Evolutionary conservation across 1,284 basidiomycete genomes (phyloP).

Genomic region (Agroathelia rolfsii): DNA sequence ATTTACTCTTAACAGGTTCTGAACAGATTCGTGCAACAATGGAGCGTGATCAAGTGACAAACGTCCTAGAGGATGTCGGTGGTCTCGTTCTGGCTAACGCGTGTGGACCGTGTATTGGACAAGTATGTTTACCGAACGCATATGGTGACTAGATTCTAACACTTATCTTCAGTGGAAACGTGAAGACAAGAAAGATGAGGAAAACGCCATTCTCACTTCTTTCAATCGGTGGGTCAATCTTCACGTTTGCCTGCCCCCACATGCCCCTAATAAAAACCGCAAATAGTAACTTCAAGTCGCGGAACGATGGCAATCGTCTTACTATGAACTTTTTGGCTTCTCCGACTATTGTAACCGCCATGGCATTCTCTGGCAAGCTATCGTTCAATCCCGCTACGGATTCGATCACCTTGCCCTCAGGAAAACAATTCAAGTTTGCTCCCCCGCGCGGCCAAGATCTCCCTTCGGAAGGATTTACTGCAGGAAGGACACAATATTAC

Average conservation of each 20-base stretch:
- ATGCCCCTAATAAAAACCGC: background rate
- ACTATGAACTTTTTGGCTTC: conserved; percentile 99
- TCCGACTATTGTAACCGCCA: conserved; percentile 95
- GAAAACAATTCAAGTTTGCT: conserved; percentile 96
- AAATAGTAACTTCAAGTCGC: conserved; percentile 99
- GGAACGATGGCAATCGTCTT: conserved; percentile 98
- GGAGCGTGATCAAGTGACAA: conserved; percentile 90
- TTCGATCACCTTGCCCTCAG: conserved; percentile 80
- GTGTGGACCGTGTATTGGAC: conserved; percentile 97
- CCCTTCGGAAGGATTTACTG: conserved; percentile 84
- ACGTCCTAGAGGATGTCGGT: conserved; percentile 78
- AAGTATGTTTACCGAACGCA: no score
- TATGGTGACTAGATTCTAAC: no score
- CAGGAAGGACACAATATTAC: conserved; percentile 73
- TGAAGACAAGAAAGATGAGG: conserved; percentile 94
- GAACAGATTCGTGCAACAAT: conserved; percentile 99
- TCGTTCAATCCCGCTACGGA: conserved; percentile 97
- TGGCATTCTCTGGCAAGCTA: conserved; percentile 90
- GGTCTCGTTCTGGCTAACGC: conserved; percentile 96
- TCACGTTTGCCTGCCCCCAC: conserved; percentile 6
- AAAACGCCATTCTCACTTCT: conserved; percentile 55
- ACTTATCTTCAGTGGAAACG: conserved; percentile 99
- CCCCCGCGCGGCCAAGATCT: conserved; percentile 88
- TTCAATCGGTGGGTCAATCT: conserved; percentile 5
- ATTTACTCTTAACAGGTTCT: no score